These are phyloP conservation scores for Pichia norvegensis DNA, from an alignment of 1,139 yeast genomes.

Conservation along the genomic window DNA sequence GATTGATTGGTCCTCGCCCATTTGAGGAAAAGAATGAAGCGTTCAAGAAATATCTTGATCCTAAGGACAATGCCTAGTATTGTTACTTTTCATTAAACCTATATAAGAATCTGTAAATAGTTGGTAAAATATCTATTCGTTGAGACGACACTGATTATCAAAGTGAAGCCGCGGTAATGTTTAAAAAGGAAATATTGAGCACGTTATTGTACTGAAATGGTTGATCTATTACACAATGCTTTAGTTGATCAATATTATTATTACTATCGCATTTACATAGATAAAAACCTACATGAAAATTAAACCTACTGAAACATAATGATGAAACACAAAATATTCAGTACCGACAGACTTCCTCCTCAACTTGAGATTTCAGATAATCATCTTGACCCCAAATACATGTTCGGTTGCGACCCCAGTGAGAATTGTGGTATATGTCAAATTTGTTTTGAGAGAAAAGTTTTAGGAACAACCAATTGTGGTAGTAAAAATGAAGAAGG, in stretches of 20 bases:
- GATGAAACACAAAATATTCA: not conserved
- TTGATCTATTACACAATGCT: no score
- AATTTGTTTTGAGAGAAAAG: not conserved
- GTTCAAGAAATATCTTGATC: slow-evolving; percentile 57
- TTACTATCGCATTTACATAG: no score
- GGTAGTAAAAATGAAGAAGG: not conserved
- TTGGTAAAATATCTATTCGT: not conserved
- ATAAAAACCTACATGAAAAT: no score
- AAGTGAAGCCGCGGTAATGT: no score
- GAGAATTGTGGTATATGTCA: not conserved
- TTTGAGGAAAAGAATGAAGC: slow-evolving; percentile 75
- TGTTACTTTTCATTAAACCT: not conserved
- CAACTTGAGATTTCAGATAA: not conserved
- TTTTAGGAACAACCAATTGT: not conserved
- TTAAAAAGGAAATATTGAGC: no score
- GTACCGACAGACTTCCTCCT: not conserved
- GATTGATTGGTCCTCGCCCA: slow-evolving; percentile 65
- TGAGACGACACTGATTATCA: no score
- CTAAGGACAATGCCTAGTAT: slow-evolving; percentile 8
- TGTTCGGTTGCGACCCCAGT: not conserved
- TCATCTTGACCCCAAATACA: not conserved
- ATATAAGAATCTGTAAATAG: not conserved
- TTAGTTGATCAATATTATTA: no score
- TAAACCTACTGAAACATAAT: not conserved
- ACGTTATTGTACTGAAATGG: no score